Conservation (phyloP, 2,329 filamentous ascomycete genomes). For the Aspergillus sp. region DNA sequence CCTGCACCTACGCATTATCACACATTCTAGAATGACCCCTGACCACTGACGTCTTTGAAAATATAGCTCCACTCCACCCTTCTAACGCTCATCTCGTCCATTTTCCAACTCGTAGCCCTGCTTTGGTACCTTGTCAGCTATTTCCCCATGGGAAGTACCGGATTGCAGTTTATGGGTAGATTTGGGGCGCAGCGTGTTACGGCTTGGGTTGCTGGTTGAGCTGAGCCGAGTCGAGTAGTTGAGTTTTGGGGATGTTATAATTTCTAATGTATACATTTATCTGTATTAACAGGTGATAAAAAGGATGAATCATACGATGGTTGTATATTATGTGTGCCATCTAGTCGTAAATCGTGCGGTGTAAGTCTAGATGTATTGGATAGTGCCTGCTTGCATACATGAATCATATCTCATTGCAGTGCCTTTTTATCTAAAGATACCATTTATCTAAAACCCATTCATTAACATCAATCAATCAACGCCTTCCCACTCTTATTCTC, state of each 20-base stretch:
- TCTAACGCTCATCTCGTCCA: constrained; percentile 76
- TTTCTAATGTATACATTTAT: too few relatives aligned
- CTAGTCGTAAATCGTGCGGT: too few relatives aligned
- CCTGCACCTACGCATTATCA: not conserved
- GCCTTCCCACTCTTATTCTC: constrained; percentile 1
- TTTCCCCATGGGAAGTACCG: constrained; percentile 92
- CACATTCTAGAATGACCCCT: not conserved
- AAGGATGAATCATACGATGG: too few relatives aligned
- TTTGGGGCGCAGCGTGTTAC: constrained; percentile 81
- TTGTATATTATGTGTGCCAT: too few relatives aligned
- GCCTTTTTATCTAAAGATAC: not conserved
- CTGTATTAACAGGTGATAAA: too few relatives aligned
- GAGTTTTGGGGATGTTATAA: too few relatives aligned
- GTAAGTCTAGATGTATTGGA: too few relatives aligned
- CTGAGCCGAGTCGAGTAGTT: too few relatives aligned
- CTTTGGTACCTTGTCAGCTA: constrained; percentile 96
- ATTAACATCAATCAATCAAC: constrained; percentile 5
- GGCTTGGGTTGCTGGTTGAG: constrained; percentile 76
- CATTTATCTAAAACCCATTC: constrained; percentile 1
- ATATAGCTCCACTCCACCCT: constrained; percentile 73
- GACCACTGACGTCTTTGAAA: constrained; percentile 15
- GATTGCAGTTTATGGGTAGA: constrained; percentile 77
- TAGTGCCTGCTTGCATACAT: too few relatives aligned
- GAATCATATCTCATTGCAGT: too few relatives aligned
- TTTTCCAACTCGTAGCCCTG: constrained; percentile 77